Percentiles rank a stretch among this genome's conserved stretches.
Evolutionary conservation across 345 rosid genomes (phyloP).

Genomic region (Lepidium aucheri): DNA sequence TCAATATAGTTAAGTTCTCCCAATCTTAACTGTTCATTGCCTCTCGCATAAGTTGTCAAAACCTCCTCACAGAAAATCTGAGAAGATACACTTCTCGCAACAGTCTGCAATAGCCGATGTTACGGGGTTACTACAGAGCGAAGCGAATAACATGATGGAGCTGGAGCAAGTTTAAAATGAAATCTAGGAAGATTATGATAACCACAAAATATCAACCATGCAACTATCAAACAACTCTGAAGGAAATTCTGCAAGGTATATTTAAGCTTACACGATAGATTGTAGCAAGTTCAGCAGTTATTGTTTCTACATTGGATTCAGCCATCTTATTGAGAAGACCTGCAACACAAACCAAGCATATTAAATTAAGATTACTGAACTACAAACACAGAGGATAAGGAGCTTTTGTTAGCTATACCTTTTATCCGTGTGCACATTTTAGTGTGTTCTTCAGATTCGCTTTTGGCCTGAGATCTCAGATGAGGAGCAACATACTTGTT

Average conservation of each 20-base stretch:
- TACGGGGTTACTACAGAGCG: constrained; percentile 3
- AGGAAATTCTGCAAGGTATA: background rate
- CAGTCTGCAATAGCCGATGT: constrained; percentile 39
- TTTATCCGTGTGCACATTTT: constrained; percentile 63
- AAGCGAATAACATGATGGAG: background rate
- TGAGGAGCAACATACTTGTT: constrained; percentile 69
- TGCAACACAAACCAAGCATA: constrained; percentile 29
- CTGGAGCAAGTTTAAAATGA: background rate
- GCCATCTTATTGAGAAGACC: constrained; percentile 81
- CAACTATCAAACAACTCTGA: background rate
- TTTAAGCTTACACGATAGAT: constrained; percentile 50
- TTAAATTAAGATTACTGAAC: constrained; percentile 3
- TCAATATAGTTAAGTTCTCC: background rate
- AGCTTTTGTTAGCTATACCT: constrained; percentile 43
- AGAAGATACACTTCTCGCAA: constrained; percentile 54
- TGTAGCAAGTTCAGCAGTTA: constrained; percentile 65
- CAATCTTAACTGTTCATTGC: constrained; percentile 78
- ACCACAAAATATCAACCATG: background rate
- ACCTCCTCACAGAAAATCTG: constrained; percentile 72
- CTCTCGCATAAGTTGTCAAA: constrained; percentile 67
- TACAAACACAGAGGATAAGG: background rate
- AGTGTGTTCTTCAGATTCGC: constrained; percentile 58
- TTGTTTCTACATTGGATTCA: constrained; percentile 82
- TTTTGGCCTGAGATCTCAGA: constrained; percentile 45
- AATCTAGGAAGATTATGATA: background rate